Evolutionary conservation across 192 early-diverging fungal genomes (phyloP).

Genomic region (Coemansia sp.): DNA sequence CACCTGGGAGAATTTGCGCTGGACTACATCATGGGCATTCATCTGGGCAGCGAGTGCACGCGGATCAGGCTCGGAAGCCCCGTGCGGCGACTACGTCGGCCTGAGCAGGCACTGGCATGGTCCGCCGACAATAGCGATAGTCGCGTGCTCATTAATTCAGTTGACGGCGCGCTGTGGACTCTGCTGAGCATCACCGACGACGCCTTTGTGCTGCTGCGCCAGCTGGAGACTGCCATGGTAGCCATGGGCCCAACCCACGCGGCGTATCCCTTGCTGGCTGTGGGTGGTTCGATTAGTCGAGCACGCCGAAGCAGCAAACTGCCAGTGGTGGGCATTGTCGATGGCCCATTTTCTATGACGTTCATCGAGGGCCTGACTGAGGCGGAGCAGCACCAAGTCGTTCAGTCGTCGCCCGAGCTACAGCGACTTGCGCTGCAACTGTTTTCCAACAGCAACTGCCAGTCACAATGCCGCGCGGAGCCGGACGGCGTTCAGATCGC

Average conservation of each 20-base stretch:
- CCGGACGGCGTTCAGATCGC: neutral
- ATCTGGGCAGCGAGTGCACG: constrained; percentile 29
- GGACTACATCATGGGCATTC: constrained; percentile 28
- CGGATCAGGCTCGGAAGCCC: constrained; percentile 17
- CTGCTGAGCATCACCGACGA: constrained; percentile 23
- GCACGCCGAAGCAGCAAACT: constrained; percentile 2
- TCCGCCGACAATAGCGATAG: neutral
- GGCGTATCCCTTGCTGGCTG: constrained; percentile 29
- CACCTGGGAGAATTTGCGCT: constrained; percentile 32
- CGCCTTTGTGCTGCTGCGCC: constrained; percentile 17
- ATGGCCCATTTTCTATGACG: constrained; percentile 19
- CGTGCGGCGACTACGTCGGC: constrained; percentile 4
- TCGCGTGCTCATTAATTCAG: constrained; percentile 14
- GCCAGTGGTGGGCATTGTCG: constrained; percentile 5
- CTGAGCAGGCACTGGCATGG: constrained; percentile 25
- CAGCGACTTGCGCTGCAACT: constrained; percentile 3
- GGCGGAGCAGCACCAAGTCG: constrained; percentile 30
- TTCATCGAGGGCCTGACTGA: constrained; percentile 20
- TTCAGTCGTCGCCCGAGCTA: constrained; percentile 20
- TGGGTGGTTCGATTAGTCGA: constrained; percentile 10
- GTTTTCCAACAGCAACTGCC: neutral
- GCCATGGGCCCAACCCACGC: constrained; percentile 19
- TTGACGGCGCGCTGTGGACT: constrained; percentile 40
- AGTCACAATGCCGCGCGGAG: neutral
- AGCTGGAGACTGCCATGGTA: constrained; percentile 30